phyloP scores from a whole-genome alignment of 169 alveolate species.

The Eimeria necatrix region DNA sequence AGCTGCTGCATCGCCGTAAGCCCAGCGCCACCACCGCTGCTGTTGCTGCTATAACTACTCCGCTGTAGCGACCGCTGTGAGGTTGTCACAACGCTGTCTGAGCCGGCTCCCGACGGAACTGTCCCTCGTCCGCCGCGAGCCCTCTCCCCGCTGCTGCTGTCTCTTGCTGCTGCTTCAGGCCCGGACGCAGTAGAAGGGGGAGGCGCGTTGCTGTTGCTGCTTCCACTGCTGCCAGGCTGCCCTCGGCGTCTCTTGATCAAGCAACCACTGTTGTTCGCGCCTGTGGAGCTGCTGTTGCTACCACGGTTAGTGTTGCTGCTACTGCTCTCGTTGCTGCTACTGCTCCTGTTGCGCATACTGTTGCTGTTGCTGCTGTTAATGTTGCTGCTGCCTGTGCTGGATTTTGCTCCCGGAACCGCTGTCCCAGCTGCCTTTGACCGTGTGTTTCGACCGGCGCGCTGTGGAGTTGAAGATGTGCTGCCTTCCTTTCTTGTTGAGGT shows the following conservation, averaged over 20 bases:
- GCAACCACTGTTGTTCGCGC: slow-evolving; percentile 40
- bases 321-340: neutral
- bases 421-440: slow-evolving; percentile 47
- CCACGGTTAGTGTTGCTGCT: slow-evolving; percentile 11
- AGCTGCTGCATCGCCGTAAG: slow-evolving; percentile 50
- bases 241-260: slow-evolving; percentile 70
- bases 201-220: slow-evolving; percentile 44
- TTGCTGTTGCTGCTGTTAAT: no score
- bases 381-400: neutral
- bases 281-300: neutral
- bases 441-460: slow-evolving; percentile 51
- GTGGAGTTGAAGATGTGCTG: slow-evolving; percentile 10
- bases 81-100: slow-evolving; percentile 3
- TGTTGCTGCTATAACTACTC: slow-evolving; percentile 27
- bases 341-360: no score
- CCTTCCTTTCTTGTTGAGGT: slow-evolving; percentile 37
- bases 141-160: slow-evolving; percentile 55
- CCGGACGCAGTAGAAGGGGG: slow-evolving; percentile 39
- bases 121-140: slow-evolving; percentile 36
- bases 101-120: neutral
- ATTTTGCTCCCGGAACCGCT: slow-evolving; percentile 22
- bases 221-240: slow-evolving; percentile 47
- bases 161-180: slow-evolving; percentile 16
- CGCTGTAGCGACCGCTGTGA: slow-evolving; percentile 35
- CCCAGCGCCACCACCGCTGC: slow-evolving; percentile 13